Conservation (phyloP, 2,329 filamentous ascomycete genomes). For the Pseudogymnoascus sp. region DNA sequence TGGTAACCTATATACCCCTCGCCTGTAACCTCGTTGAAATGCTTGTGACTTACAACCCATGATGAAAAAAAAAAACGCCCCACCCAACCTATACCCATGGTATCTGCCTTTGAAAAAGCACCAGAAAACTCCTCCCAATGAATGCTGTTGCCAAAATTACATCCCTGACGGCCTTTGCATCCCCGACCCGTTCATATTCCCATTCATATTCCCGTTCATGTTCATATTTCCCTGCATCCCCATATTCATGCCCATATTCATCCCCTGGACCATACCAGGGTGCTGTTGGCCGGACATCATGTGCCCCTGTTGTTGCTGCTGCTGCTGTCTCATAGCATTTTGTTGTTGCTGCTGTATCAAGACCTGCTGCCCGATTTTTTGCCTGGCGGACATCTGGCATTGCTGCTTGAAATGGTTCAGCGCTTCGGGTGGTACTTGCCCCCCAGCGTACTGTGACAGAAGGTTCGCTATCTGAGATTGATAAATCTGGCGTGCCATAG, state of each 20-base stretch:
- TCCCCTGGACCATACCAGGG: conserved; percentile 10
- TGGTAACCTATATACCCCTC: not conserved
- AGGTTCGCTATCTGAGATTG: conserved; percentile 31
- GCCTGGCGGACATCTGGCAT: conserved; percentile 24
- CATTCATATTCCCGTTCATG: conserved; percentile 9
- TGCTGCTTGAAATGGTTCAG: conserved; percentile 11
- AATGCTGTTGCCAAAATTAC: conserved; percentile 9
- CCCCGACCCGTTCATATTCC: conserved; percentile 7
- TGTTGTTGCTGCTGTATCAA: conserved; percentile 26
- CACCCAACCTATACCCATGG: conserved; percentile 1
- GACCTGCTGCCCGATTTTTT: conserved; percentile 27
- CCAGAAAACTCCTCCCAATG: not conserved
- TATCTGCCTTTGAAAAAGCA: conserved; percentile 5
- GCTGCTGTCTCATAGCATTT: conserved; percentile 30
- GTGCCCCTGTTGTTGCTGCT: conserved; percentile 25
- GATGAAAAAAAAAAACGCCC: not conserved
- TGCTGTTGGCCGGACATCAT: conserved; percentile 20
- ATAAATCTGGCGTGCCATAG: conserved; percentile 26
- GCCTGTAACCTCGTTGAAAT: not conserved
- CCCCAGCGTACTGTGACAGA: conserved; percentile 25
- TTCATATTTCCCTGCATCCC: conserved; percentile 19
- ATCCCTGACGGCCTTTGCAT: conserved; percentile 14
- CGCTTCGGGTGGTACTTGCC: not conserved
- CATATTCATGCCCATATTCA: conserved; percentile 19
- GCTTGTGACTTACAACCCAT: not conserved